Base-by-base conservation (phyloP, 371 early-diverging fungal genomes). In the Nematocida displodere region DNA sequence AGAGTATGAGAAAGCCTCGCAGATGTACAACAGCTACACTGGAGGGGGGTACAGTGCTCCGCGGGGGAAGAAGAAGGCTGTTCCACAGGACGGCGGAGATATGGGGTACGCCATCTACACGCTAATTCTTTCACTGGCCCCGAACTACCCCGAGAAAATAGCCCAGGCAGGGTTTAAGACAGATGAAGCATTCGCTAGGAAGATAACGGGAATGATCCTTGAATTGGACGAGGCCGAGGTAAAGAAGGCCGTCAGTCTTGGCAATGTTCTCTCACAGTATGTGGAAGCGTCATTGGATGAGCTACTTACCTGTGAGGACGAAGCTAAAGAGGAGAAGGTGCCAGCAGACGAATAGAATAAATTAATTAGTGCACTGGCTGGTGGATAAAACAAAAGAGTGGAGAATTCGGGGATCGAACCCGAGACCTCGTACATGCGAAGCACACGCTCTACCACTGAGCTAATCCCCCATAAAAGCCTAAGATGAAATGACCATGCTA, bases 381-480 rank as follows among this genome's bases (percentile, higher is more conserved):
- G 13, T 7, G 3, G 50, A 11, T 3, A 49, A 11, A 31, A 42
- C 29, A 46, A 36, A 66, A 79, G 67, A 75, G 62, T 64, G 80
- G 76, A 79, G 81, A 76, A 81, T 71, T 82, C 77, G 79, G 77
- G 82, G 83, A 58, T 78, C 81, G 75, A 82, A 83, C 81, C 83
- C 82, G 81, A 71, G 67, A 80, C 80, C 79, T 81, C 66, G 80
- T 66, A 66, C 79, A 80, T 80, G 82, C 83, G 78, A 81, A 83
- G 79, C 82, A 77, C 81, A 68, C 78, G 76, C 82, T 83, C 80
- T 83, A 80, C 83, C 82, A 80, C 82, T 81, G 79, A 83, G 82
- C 80, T 80, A 81, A 78, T 54, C 56, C 78, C 78, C 78, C 78
- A 50, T 39, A 8, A n/a, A n/a, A n/a, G n/a, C n/a, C n/a, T n/a